Base-by-base conservation (phyloP, 2,329 filamentous ascomycete species). In the Pseudocercospora macadamiae region DNA sequence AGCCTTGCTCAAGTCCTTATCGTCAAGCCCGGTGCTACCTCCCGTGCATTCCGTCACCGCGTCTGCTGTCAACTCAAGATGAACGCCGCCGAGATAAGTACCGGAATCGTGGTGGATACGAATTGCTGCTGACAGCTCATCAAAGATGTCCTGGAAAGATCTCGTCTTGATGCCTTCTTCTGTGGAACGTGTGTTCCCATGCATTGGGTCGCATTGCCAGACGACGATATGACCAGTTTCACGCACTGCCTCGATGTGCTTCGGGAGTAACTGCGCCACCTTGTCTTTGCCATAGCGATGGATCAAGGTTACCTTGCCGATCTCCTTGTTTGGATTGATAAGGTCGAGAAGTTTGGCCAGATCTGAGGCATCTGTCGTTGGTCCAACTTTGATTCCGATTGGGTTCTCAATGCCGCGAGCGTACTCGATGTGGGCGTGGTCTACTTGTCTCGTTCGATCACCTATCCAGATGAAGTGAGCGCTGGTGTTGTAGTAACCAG, bases 131-230 rank as follows among this genome's bases (percentile, higher is more conserved):
- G 88, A 86, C 42, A 99, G 83, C 79, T 99, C 95, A 1, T 85
- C 85, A 73, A 97, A 88, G 69, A 99, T 96, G 73, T 95, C 89
- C 63, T 85, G 85, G 81, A 99, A 99, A 55, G 89, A 88, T 14
- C 95, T 86, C 1, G 95, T 99, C 81, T 99, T 99, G 78, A 97
- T 86, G 23, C 92, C 92, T 0, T 84, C 79, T 0, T 85, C 83
- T 0, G 90, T 93, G 48, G 81, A 80, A 48, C 82, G 80, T 0
- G 84, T 87, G 72, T 88, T 88, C 26, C 95, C 95, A 77, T 99
- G 95, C 95, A 99, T 99, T 19, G 95, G 95, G 76, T 99, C 95
- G 77, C 93, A 97, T 78, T 97, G 95, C 93, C 93, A 97, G 68
- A 97, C 91, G 3, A 96, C 91, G 19, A 82, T 69, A 71, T 89